Percentiles rank a stretch among this genome's conserved stretches.
Evolutionary conservation across 768 basidiomycete genomes (phyloP).

Genomic region (Auriscalpium microsporum): DNA sequence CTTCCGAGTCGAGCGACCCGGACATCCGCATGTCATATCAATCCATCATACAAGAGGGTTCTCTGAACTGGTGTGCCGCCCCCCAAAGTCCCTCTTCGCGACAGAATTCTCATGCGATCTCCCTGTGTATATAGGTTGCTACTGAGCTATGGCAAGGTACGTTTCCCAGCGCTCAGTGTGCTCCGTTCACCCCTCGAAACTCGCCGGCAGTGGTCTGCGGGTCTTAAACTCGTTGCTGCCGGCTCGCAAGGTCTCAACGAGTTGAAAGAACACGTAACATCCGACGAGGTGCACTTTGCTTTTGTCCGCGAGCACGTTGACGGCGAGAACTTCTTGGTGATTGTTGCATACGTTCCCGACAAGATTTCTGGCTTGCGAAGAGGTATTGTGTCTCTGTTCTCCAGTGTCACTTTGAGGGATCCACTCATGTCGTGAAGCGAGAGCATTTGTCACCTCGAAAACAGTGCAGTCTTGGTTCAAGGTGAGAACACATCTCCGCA

Average conservation of each 20-base stretch:
- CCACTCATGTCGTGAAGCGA: neutral
- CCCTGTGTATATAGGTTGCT: slow-evolving; percentile 1
- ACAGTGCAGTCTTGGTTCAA: slow-evolving; percentile 15
- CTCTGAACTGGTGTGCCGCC: slow-evolving; percentile 8
- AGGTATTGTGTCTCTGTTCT: neutral
- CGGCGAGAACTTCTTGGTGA: slow-evolving; percentile 1
- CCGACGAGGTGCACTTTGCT: slow-evolving; percentile 5
- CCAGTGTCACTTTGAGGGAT: neutral
- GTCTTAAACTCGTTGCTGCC: slow-evolving; percentile 9
- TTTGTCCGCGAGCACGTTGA: slow-evolving; percentile 6
- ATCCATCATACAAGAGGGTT: slow-evolving; percentile 5
- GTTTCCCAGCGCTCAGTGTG: neutral
- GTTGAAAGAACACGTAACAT: slow-evolving; percentile 1
- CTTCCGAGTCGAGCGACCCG: slow-evolving; percentile 1
- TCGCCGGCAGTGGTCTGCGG: slow-evolving; percentile 8
- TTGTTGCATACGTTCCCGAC: slow-evolving; percentile 11
- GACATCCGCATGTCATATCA: slow-evolving; percentile 11
- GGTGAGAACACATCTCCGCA: slow-evolving; percentile 1
- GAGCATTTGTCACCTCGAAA: slow-evolving; percentile 6
- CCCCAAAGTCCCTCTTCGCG: no score
- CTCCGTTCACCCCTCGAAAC: neutral
- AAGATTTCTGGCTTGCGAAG: slow-evolving; percentile 7
- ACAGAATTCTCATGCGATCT: no score
- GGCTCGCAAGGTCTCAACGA: slow-evolving; percentile 12
- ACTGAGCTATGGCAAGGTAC: slow-evolving; percentile 11